Evolutionary conservation across 2,329 filamentous ascomycete species (phyloP), one percentile per base, ranked within the genome.

Genomic region (Zymoseptoria passerinii): DNA sequence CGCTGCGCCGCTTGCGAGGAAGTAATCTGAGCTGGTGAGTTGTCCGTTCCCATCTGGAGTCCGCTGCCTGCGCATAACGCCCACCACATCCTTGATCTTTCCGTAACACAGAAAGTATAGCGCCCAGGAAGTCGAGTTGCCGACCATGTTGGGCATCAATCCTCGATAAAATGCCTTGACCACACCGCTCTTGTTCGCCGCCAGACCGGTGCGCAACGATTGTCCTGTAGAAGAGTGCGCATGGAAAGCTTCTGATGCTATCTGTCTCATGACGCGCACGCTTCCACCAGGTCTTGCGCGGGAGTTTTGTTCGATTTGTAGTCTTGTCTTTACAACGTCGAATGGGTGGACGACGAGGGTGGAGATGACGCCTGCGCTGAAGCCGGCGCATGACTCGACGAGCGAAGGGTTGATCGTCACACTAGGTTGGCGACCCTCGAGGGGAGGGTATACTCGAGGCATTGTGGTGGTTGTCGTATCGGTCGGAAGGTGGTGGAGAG

Each of bases 301-400:
- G 4, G 61, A 57, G 50, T 63, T 61, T 40, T 65, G 61, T 58
- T 70, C 64, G 58, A 71, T 70, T 77, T 99, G 94, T 71, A 99
- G 85, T 63, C 94, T 88, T 61, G 92, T 97, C 80, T 99, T 99
- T 72, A 97, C 86, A 63, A 99, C 86, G 76, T 99, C 94, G 60
- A 99, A 84, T 29, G 94, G 94, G 72, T 97, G 92, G 55, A 94
- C 88, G 58, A 85, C 86, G 53, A 97, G 80, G 23, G 94, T 97
- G 55, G 92, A 88, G 66, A 91, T 82, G 58, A 90, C 82, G 61
- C 94, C 94, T 60, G 94, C 94, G 64, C 87, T 88, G 74, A 99
- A 87, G 67, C 94, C 94, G 61, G 94, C 90, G 72, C 92, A 80
- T 70, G 88, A 87, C 81, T 97, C 94, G 75, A 96, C 83, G 71